Conservation (phyloP, 257 asterid species). For the Salvia rosmarinus region DNA sequence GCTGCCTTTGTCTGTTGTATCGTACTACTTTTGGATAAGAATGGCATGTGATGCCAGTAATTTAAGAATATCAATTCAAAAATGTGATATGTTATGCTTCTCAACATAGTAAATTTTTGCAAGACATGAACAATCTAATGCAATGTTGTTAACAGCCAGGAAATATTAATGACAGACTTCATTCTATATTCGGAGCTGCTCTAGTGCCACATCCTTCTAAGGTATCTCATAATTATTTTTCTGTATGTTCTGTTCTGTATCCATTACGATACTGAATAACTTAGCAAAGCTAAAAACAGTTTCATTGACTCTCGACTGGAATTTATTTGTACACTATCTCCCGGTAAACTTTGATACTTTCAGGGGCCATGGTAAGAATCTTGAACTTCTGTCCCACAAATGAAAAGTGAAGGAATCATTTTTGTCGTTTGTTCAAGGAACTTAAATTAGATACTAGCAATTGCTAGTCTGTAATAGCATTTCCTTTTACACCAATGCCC, state of each 20-base stretch:
- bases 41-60: not conserved
- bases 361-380: not conserved
- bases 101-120: constrained; percentile 7
- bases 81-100: constrained; percentile 14
- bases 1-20: not conserved
- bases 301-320: not conserved
- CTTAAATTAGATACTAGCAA: not conserved
- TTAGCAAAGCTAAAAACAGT: not conserved
- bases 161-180: constrained; percentile 39
- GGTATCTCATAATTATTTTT: constrained; percentile 48
- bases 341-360: not conserved
- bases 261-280: not conserved
- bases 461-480: not conserved
- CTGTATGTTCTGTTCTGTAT: not conserved
- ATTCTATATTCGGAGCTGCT: constrained; percentile 75
- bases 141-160: constrained; percentile 55
- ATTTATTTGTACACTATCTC: not conserved
- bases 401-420: not conserved
- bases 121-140: constrained; percentile 28
- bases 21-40: not conserved
- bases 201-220: constrained; percentile 76
- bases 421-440: not conserved
- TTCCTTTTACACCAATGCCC: not conserved
- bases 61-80: not conserved
- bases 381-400: not conserved